These are phyloP conservation scores for Gynostemma pentaphyllum DNA, from an alignment of 306 rosid species.

Conservation along the genomic window DNA sequence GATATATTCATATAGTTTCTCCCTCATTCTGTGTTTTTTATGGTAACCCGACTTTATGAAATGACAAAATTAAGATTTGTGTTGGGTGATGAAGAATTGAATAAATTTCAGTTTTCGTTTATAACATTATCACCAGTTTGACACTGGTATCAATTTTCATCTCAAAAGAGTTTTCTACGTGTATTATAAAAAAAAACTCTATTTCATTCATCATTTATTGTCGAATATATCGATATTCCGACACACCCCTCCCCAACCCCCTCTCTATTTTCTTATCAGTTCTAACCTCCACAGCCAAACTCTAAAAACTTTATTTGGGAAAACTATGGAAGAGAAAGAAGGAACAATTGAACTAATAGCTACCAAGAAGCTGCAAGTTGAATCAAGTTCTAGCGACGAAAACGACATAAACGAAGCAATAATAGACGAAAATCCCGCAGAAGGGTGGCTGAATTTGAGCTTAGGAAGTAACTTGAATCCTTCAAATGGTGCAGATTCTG, in stretches of 20 bases:
- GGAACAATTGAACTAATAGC: neutral
- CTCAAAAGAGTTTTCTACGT: too few species aligned
- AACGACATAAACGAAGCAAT: neutral
- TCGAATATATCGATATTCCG: too few species aligned
- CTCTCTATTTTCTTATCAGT: too few species aligned
- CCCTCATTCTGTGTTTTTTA: slow-evolving; percentile 1
- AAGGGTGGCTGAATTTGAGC: slow-evolving; percentile 8
- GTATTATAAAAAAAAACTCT: too few species aligned
- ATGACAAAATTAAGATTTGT: too few species aligned
- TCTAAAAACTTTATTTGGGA: neutral
- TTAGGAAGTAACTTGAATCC: neutral
- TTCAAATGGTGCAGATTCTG: slow-evolving; percentile 2
- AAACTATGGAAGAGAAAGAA: neutral
- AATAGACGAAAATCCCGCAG: neutral
- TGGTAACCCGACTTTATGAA: too few species aligned
- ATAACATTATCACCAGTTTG: too few species aligned
- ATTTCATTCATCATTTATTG: too few species aligned
- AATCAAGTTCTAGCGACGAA: neutral
- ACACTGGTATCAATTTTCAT: too few species aligned
- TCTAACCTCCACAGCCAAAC: neutral
- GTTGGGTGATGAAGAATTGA: too few species aligned
- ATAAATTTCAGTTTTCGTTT: too few species aligned
- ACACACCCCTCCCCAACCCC: too few species aligned
- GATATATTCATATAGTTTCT: slow-evolving; percentile 14
- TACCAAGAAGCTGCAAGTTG: neutral